Evolutionary conservation across 345 rosid species (phyloP).

Genomic region (Pugionium dolabratum): DNA sequence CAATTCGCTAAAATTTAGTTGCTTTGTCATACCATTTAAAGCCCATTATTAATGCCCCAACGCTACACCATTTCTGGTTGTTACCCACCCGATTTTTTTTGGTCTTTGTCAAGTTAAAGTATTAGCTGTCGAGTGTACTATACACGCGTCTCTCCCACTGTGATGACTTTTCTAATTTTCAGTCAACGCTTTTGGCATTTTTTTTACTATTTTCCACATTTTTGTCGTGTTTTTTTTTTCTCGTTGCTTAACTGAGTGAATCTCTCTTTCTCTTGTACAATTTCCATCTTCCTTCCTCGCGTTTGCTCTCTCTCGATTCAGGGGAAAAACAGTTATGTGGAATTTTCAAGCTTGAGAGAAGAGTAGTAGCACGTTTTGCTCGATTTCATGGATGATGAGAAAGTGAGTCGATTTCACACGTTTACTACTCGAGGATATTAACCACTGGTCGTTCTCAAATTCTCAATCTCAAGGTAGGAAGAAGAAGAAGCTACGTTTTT

Average conservation of each 20-base stretch:
- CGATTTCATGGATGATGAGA: background rate
- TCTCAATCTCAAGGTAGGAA: slow-evolving; percentile 14
- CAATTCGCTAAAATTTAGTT: too few species aligned
- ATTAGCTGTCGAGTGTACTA: background rate
- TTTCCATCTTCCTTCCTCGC: slow-evolving; percentile 15
- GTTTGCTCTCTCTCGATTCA: background rate
- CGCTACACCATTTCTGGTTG: background rate
- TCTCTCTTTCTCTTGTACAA: slow-evolving; percentile 16
- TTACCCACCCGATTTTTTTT: slow-evolving; percentile 2
- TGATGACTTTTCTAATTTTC: background rate
- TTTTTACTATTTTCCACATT: background rate
- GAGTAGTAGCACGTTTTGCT: background rate
- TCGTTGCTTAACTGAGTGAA: slow-evolving; percentile 23
- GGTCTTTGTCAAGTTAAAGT: background rate
- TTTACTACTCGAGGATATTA: background rate
- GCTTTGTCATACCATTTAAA: too few species aligned
- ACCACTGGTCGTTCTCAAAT: background rate
- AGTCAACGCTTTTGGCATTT: slow-evolving; percentile 7
- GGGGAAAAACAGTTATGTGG: background rate
- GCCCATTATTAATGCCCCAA: background rate
- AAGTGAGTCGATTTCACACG: slow-evolving; percentile 12
- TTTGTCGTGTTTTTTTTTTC: slow-evolving; percentile 14
- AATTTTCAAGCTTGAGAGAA: background rate
- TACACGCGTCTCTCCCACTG: background rate
- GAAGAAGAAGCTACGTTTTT: slow-evolving; percentile 9